phyloP scores from a whole-genome alignment of 257 asterid genomes.

The Phtheirospermum japonicum region DNA sequence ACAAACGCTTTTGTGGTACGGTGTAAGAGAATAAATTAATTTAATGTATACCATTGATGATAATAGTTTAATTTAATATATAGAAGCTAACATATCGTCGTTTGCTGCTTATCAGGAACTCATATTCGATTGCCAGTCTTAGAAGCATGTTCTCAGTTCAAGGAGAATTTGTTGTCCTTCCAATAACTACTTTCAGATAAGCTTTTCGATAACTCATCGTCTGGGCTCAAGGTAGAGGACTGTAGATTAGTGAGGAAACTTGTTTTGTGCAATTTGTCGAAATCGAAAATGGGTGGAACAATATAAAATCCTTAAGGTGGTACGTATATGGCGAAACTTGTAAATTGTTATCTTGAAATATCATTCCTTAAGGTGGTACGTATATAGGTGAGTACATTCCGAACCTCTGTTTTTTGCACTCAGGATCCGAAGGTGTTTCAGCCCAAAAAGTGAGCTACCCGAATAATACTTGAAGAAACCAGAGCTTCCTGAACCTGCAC shows the following conservation, averaged over 20 bases:
- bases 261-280: slow-evolving; percentile 48
- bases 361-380: too few species aligned
- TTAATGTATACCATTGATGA: too few species aligned
- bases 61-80: slow-evolving; percentile 6
- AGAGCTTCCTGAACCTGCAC: too few species aligned
- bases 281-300: slow-evolving; percentile 73
- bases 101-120: slow-evolving; percentile 11
- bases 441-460: too few species aligned
- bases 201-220: slow-evolving; percentile 53
- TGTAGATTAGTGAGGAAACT: slow-evolving; percentile 50
- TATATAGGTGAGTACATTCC: too few species aligned
- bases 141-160: slow-evolving; percentile 62
- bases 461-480: too few species aligned
- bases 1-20: too few species aligned
- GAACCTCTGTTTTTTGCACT: too few species aligned
- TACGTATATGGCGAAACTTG: too few species aligned
- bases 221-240: slow-evolving; percentile 56
- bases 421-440: slow-evolving; percentile 56
- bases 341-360: too few species aligned
- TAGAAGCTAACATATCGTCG: slow-evolving; percentile 6
- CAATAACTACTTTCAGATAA: slow-evolving; percentile 75
- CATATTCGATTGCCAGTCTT: slow-evolving; percentile 41
- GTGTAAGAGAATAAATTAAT: too few species aligned
- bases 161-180: slow-evolving; percentile 63
- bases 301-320: slow-evolving; percentile 51